Base-by-base conservation (phyloP, 495 filamentous ascomycete species). In the Xylaria intraflava region DNA sequence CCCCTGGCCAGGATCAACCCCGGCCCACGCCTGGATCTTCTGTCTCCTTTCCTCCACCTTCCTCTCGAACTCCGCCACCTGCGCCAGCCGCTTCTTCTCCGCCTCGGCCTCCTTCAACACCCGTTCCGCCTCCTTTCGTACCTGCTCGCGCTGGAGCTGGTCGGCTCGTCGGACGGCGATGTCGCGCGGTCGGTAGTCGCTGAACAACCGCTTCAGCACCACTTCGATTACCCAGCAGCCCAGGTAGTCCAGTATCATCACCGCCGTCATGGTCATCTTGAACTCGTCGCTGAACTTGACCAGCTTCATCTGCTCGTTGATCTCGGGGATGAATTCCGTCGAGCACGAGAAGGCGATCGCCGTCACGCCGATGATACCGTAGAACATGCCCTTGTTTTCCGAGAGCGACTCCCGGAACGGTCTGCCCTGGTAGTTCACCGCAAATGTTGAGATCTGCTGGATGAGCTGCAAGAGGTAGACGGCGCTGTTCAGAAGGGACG, bases 361-460 rank as follows among this genome's bases (percentile, higher is more conserved):
- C 5, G 90, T 85, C 8, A 95, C 91, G 48, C 84, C 85, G 6
- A 97, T 72, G 45, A 99, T 84, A 51, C 93, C 94, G 80, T 85
- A 97, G 76, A 91, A 99, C 93, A 99, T 99, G 65, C 89, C 89
- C 61, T 81, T 83, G 74, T 99, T 99, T 75, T 97, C 94, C 1
- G 85, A 82, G 48, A 99, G 89, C 8, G 86, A 86, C 71, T 99
- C 93, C 51, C 93, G 87, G 84, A 99, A 99, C 3, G 93, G 93
- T 20, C 93, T 87, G 50, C 93, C 93, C 69, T 99, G 93, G 74
- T 99, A 99, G 77, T 99, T 99, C 79, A 97, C 93, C 33, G 93
- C 91, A 65, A 99, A 99, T 8, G 93, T 99, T 10, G 93, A 97
- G 64, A 99, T 96, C 65, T 99, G 94, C 70, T 99, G 93, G 72